Conservation (phyloP, 139 green algal species). For the Diplosphaera chodatii region DNA sequence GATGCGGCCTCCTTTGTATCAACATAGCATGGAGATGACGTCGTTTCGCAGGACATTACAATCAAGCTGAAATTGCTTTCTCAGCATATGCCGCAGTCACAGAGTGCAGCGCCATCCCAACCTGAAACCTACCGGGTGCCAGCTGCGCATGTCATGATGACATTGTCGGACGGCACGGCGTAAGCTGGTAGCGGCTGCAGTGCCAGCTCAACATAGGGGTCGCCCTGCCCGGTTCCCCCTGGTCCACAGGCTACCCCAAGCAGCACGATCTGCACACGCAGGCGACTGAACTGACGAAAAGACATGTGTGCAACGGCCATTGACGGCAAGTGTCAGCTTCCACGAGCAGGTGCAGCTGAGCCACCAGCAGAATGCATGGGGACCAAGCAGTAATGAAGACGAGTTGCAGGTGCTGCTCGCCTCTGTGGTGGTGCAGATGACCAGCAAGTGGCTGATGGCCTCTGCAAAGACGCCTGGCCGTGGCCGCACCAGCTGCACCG, state of each 20-base stretch:
- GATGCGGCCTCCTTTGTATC: slow-evolving; percentile 64
- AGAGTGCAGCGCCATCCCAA: too few relatives aligned
- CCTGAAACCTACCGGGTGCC: neutral
- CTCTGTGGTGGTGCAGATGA: slow-evolving; percentile 88
- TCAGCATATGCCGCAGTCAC: too few relatives aligned
- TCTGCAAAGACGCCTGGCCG: slow-evolving; percentile 79
- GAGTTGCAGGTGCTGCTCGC: too few relatives aligned
- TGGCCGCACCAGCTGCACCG: slow-evolving; percentile 70
- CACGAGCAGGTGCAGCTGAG: too few relatives aligned
- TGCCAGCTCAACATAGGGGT: slow-evolving; percentile 36
- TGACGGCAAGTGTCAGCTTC: too few relatives aligned
- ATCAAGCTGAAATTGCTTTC: too few relatives aligned
- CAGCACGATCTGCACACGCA: slow-evolving; percentile 66
- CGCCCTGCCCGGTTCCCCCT: slow-evolving; percentile 12
- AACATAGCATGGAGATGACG: too few relatives aligned
- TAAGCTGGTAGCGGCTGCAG: slow-evolving; percentile 83
- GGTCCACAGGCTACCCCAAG: slow-evolving; percentile 66
- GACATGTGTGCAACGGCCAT: too few relatives aligned
- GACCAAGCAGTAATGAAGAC: too few relatives aligned
- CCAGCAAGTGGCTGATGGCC: slow-evolving; percentile 81
- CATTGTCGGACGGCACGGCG: slow-evolving; percentile 67
- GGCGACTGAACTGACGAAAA: too few relatives aligned
- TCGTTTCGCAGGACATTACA: too few relatives aligned
- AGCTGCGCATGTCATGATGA: slow-evolving; percentile 58
- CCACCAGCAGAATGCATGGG: too few relatives aligned